Evolutionary conservation across 2,329 filamentous ascomycete genomes (phyloP), one percentile per base, ranked within the genome.

Genomic region (Colletotrichum incanum): DNA sequence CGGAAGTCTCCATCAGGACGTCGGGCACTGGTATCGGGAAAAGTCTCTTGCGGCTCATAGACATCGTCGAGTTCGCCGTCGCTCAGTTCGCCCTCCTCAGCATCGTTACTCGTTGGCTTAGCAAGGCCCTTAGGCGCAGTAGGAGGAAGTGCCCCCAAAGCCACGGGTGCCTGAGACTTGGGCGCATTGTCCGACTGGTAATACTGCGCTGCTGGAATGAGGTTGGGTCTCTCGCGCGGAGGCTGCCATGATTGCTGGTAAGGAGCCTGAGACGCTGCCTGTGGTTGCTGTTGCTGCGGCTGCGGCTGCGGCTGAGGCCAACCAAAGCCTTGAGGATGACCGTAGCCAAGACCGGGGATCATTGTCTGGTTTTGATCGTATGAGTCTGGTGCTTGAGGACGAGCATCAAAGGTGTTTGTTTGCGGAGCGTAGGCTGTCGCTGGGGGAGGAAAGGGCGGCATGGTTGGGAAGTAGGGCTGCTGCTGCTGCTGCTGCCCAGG

Each of bases 21-120:
- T 31, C 43, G 41, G 7, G 58, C n/a, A 20, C n/a, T 23, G 18
- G 43, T 28, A 26, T 45, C 56, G 18, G 66, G 43, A 54, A 60
- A 12, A n/a, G 68, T 45, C 6, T 73, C 66, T 12, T 72, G 74
- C 12, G 86, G 84, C 60, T 89, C 87, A 73, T 90, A 90, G 2
- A 87, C 76, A 75, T 90, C 87, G 61, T 90, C 88, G 60, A 88
- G 86, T 76, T 92, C 91, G 23, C 86, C 89, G 76, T 96, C 94
- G 74, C 90, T 93, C 39, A 96, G 80, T 79, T 97, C 94, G 20
- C 93, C 93, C 77, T 97, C 94, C 77, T 96, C 75, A 2, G 66
- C 75, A 47, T 77, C 76, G 8, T 75, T 74, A 16, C 56, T 31
- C n/a, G 50, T 45, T 16, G 50, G 52, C 31, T 52, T 65, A 5